Conservation (phyloP, 2,329 filamentous ascomycete genomes). For the Madurella mycetomatis region DNA sequence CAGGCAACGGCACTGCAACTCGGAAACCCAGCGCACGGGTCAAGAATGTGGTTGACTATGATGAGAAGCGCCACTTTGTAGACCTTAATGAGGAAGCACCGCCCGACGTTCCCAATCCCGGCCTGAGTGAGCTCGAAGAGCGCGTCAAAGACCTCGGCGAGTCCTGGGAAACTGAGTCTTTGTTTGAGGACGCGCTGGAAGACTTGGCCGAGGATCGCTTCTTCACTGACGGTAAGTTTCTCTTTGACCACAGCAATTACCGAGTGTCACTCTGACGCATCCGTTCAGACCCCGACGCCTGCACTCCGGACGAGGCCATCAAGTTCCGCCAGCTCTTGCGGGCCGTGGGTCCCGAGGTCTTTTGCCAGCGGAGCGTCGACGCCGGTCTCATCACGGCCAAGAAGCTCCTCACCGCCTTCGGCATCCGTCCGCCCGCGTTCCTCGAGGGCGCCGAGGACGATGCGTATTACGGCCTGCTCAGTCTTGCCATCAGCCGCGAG, state of each 20-base stretch:
- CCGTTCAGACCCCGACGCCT: slow-evolving; percentile 44
- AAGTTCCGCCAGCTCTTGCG: slow-evolving; percentile 67
- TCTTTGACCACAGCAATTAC: slow-evolving; percentile 9
- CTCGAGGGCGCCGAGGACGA: slow-evolving; percentile 70
- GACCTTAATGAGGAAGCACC: slow-evolving; percentile 29
- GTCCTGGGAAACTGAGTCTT: slow-evolving; percentile 60
- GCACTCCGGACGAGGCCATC: slow-evolving; percentile 64
- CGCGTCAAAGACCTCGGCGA: slow-evolving; percentile 49
- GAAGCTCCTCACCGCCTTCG: slow-evolving; percentile 83
- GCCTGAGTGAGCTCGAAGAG: slow-evolving; percentile 44
- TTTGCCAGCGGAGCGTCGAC: slow-evolving; percentile 68
- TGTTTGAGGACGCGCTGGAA: slow-evolving; percentile 60
- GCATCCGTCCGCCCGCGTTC: slow-evolving; percentile 67
- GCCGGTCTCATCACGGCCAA: slow-evolving; percentile 68
- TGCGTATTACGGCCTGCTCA: slow-evolving; percentile 69
- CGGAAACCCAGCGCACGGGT: slow-evolving; percentile 23
- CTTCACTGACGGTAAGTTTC: slow-evolving; percentile 40
- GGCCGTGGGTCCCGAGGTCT: slow-evolving; percentile 70
- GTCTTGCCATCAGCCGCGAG: slow-evolving; percentile 73
- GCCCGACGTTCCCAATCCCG: not conserved
- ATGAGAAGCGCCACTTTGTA: slow-evolving; percentile 25
- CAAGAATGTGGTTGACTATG: slow-evolving; percentile 34
- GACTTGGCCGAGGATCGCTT: slow-evolving; percentile 51
- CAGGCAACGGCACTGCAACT: slow-evolving; percentile 5
- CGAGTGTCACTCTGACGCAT: slow-evolving; percentile 15